Evolutionary conservation across 2,329 filamentous ascomycete species (phyloP), one percentile per base, ranked within the genome.

Genomic region (Colletotrichum somersetense): DNA sequence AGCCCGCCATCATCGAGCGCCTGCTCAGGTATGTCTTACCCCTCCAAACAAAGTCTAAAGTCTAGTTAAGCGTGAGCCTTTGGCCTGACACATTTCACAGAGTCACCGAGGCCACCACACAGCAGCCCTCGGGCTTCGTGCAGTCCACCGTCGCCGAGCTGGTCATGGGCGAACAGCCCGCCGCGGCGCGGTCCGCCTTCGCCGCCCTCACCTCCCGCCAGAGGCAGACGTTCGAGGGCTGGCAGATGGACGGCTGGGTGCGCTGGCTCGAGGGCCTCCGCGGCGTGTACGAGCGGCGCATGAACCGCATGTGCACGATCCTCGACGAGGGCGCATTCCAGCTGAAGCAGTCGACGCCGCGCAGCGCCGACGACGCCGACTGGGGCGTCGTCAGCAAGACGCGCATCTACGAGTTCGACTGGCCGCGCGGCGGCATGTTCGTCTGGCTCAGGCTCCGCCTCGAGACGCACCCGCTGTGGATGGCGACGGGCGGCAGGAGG

Each of bases 391-490:
- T 97, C 58, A 91, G 91, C 77, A 95, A 93, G 82, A 92, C 89
- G 1, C 86, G 88, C 72, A 88, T 97, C 75, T 93, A 91, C 80
- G 89, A 91, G 57, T 97, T 97, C 78, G 82, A 88, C 75, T 94
- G 93, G 87, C 95, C 95, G 1, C 89, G 92, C 38, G 95, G 91
- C 46, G 95, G 95, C 78, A 98, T 98, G 95, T 98, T 97, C 80
- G 82, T 97, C 67, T 98, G 95, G 95, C 77, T 97, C 4, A 87
- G 89, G 67, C 82, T 96, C 73, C 87, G 90, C 78, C 92, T 95
- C 76, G 88, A 92, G 66, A 84, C 85, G 2, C 95, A 97, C 78
- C 93, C 94, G 16, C 86, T 97, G 18, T 91, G 85, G 79, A 77
- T 80, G 64, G 79, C 80, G 3, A 74, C 77, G 55, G 79, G 81